Percentiles rank a stretch among this genome's conserved stretches.
These are phyloP conservation scores for Penicillium tannophilum DNA, from an alignment of 495 filamentous ascomycete species.

Conservation along the genomic window DNA sequence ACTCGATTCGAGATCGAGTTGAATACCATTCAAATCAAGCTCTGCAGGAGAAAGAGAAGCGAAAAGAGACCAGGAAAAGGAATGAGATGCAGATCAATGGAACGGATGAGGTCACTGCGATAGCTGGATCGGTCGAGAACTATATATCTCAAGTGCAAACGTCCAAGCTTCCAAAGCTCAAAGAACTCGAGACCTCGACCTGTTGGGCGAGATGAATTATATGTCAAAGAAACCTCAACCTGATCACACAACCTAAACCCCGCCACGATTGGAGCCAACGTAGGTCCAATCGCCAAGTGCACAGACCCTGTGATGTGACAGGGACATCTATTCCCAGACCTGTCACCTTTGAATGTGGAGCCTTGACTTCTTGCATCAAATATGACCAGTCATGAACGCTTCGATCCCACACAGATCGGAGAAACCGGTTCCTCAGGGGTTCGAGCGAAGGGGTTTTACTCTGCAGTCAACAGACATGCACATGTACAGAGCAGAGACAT, in stretches of 20 bases:
- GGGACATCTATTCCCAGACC: conserved; percentile 26
- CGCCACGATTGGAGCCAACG: conserved; percentile 1
- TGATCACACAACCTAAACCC: background rate
- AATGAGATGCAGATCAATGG: background rate
- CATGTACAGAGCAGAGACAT: no score
- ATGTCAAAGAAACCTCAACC: background rate
- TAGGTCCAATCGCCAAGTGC: conserved; percentile 1
- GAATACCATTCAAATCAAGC: no score
- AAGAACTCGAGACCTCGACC: background rate
- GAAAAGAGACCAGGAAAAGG: background rate
- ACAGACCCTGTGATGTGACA: conserved; percentile 25
- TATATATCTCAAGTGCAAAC: background rate
- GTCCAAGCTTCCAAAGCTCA: background rate
- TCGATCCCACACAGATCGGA: background rate
- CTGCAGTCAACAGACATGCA: no score
- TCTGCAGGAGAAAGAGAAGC: no score
- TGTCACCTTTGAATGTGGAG: conserved; percentile 21
- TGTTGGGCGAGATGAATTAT: background rate
- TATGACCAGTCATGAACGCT: conserved; percentile 25
- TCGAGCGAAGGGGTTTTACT: background rate
- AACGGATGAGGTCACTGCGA: no score
- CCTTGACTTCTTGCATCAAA: background rate
- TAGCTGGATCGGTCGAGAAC: background rate
- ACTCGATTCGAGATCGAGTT: no score
- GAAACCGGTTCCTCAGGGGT: background rate